A percentile compares a stretch with the other conserved stretches of the same genome.
Conservation (phyloP, 176 grass and related monocot species). For the Carex kokanica region DNA sequence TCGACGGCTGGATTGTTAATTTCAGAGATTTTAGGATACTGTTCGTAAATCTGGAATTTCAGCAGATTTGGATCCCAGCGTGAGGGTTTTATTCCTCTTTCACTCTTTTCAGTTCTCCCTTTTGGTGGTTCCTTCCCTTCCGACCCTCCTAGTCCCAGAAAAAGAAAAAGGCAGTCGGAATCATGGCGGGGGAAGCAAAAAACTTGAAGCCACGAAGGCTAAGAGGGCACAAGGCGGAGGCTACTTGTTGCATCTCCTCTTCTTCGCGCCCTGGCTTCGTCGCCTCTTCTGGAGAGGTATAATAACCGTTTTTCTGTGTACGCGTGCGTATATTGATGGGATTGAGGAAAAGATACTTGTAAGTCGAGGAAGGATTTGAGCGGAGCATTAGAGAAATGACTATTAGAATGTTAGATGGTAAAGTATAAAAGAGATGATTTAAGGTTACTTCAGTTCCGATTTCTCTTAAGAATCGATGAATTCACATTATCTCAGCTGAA, state of each 20-base stretch:
- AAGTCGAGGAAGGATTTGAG: background rate
- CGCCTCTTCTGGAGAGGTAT: constrained; percentile 75
- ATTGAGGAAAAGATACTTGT: background rate
- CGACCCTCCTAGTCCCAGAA: background rate
- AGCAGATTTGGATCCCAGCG: too few species aligned
- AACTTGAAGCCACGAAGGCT: constrained; percentile 47
- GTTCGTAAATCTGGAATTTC: too few species aligned
- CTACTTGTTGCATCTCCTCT: constrained; percentile 74
- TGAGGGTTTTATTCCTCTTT: background rate
- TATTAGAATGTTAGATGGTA: background rate
- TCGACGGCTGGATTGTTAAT: too few species aligned
- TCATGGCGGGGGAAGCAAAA: background rate
- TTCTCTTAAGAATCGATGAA: background rate
- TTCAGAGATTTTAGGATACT: too few species aligned
- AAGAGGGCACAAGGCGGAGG: constrained; percentile 62
- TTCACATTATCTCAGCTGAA: background rate
- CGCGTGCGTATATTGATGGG: background rate
- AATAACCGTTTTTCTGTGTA: background rate
- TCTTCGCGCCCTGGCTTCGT: constrained; percentile 56
- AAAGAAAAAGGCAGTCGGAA: background rate
- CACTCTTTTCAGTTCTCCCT: background rate
- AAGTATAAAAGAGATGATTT: background rate
- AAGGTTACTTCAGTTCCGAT: background rate
- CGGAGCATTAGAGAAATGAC: background rate
- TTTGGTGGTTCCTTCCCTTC: background rate